Percentiles rank a stretch among this genome's conserved stretches.
Evolutionary conservation across 495 filamentous ascomycete genomes (phyloP).

Genomic region (Xylaria cubensis): DNA sequence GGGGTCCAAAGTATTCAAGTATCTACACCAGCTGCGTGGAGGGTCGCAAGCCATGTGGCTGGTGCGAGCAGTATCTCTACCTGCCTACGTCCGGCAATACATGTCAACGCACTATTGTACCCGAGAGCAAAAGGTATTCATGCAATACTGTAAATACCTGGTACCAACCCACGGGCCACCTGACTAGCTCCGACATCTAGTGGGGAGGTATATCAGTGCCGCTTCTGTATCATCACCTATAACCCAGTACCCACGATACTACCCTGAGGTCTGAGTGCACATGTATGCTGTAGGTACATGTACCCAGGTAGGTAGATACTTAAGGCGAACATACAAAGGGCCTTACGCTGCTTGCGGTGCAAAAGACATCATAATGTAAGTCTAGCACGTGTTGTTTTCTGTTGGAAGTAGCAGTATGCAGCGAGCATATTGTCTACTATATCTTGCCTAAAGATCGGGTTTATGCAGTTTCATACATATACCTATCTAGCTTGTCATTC

Average conservation of each 20-base stretch:
- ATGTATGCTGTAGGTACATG: neutral
- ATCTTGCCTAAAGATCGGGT: neutral
- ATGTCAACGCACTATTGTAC: neutral
- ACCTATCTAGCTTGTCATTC: neutral
- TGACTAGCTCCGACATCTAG: neutral
- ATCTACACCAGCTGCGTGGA: constrained; percentile 14
- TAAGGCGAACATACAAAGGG: constrained; percentile 11
- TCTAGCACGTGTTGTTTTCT: constrained; percentile 3
- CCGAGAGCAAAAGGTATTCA: neutral
- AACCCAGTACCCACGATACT: neutral
- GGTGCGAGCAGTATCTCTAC: constrained; percentile 22
- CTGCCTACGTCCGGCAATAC: neutral
- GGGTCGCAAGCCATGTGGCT: constrained; percentile 21
- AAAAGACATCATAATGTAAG: neutral
- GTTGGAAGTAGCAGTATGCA: constrained; percentile 17
- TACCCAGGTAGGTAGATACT: neutral
- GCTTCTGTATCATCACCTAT: neutral
- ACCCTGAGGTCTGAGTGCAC: neutral
- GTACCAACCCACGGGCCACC: constrained; percentile 6
- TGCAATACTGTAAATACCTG: constrained; percentile 3
- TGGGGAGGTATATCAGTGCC: constrained; percentile 1
- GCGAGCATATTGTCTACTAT: constrained; percentile 2
- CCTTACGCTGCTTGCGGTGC: constrained; percentile 22
- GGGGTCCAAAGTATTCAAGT: constrained; percentile 28
- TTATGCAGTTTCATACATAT: neutral